Conservation (phyloP, 1,284 basidiomycete species). For the Moesziomyces globuligerus region DNA sequence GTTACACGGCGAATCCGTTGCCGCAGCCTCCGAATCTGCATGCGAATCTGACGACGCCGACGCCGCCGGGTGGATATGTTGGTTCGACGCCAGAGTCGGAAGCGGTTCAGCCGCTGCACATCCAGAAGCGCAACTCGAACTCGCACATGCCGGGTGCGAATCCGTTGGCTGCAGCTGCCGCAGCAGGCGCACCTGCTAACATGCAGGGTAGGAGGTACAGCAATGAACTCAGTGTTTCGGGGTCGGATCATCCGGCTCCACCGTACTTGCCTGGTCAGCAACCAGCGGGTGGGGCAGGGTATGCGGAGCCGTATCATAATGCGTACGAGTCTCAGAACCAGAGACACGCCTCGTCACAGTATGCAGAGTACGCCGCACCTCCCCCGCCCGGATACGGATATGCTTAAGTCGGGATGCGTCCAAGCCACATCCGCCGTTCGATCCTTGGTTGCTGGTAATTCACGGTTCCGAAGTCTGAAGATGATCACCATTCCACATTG, state of each 20-base stretch:
- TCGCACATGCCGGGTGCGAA: conserved; percentile 4
- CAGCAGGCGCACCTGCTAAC: conserved; percentile 19
- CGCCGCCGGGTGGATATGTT: conserved; percentile 22
- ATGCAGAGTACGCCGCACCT: conserved; percentile 43
- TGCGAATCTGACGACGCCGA: conserved; percentile 13
- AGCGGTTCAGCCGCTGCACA: conserved; percentile 42
- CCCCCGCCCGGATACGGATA: conserved; percentile 46
- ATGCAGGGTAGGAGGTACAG: conserved; percentile 33
- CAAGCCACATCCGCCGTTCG: too few relatives aligned
- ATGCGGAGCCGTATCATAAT: not conserved
- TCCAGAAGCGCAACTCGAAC: conserved; percentile 41
- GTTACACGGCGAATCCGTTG: conserved; percentile 12
- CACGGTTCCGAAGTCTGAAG: too few relatives aligned
- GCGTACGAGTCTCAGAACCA: conserved; percentile 13
- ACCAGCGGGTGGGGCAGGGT: not conserved
- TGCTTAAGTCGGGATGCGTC: too few relatives aligned
- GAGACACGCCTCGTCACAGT: conserved; percentile 22
- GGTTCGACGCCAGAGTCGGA: conserved; percentile 18
- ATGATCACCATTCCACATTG: too few relatives aligned
- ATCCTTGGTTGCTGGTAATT: too few relatives aligned
- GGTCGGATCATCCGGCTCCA: conserved; percentile 35
- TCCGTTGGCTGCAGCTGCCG: conserved; percentile 24
- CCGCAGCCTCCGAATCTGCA: conserved; percentile 21
- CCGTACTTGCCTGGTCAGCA: conserved; percentile 33
- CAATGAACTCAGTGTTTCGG: conserved; percentile 16